phyloP scores from a whole-genome alignment of 257 asterid species.

The Penstemon newberryi region DNA sequence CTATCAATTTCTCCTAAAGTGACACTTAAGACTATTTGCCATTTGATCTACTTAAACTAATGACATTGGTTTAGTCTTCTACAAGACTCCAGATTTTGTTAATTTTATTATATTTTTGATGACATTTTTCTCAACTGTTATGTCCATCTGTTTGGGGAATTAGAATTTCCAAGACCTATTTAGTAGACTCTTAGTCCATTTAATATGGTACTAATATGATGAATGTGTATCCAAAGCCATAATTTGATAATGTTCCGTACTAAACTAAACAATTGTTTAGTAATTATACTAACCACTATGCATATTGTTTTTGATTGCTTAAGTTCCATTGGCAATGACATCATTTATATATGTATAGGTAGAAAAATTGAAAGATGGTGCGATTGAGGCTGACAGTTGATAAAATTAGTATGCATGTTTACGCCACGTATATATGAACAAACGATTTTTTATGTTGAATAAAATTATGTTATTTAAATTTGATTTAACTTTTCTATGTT shows the following conservation, averaged over 20 bases:
- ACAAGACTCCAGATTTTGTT: constrained; percentile 27
- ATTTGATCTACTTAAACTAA: constrained; percentile 16
- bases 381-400: not conserved
- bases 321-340: constrained; percentile 15
- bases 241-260: not conserved
- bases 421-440: too few relatives aligned
- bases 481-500: too few relatives aligned
- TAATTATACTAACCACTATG: constrained; percentile 25
- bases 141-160: constrained; percentile 28
- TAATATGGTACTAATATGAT: constrained; percentile 17
- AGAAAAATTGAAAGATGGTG: not conserved
- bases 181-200: constrained; percentile 17
- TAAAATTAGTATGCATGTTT: not conserved
- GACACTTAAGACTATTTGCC: constrained; percentile 29
- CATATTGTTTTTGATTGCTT: constrained; percentile 9
- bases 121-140: constrained; percentile 38
- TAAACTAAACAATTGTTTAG: not conserved
- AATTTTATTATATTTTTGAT: constrained; percentile 8
- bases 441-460: too few relatives aligned
- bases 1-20: constrained; percentile 21
- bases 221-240: not conserved
- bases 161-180: constrained; percentile 18
- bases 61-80: constrained; percentile 32
- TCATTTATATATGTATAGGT: not conserved
- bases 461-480: too few relatives aligned